These are phyloP conservation scores for Gypsophila paniculata DNA, from an alignment of 179 eudicot genomes.

Conservation along the genomic window DNA sequence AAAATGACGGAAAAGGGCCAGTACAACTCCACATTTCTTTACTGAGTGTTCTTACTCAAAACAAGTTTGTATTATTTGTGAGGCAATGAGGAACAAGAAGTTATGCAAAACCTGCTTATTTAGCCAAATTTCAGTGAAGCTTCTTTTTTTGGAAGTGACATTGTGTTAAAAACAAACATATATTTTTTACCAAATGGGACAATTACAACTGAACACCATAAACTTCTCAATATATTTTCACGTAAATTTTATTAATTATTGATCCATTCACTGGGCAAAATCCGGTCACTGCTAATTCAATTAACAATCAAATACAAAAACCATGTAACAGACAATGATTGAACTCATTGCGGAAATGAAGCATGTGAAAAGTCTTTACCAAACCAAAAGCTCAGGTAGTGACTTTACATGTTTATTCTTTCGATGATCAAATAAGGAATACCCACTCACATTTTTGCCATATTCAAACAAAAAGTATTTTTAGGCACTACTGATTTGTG, in stretches of 20 bases:
- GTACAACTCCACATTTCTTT: not conserved
- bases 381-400: conserved; percentile 8
- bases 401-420: too few relatives aligned
- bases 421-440: too few relatives aligned
- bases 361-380: not conserved
- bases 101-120: too few relatives aligned
- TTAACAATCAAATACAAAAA: not conserved
- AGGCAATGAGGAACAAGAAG: too few relatives aligned
- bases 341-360: not conserved
- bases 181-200: not conserved
- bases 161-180: too few relatives aligned
- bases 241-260: not conserved
- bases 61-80: too few relatives aligned
- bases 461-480: too few relatives aligned
- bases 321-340: conserved; percentile 6
- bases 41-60: too few relatives aligned
- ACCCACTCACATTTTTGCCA: too few relatives aligned
- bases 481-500: too few relatives aligned
- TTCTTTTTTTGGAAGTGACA: too few relatives aligned
- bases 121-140: too few relatives aligned
- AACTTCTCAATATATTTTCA: not conserved
- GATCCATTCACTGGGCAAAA: not conserved
- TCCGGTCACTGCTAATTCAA: not conserved
- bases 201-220: not conserved
- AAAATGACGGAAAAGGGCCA: not conserved